Evolutionary conservation across 2,329 filamentous ascomycete genomes (phyloP), one percentile per base, ranked within the genome.

Genomic region (Cylindrodendrum hubeiense): DNA sequence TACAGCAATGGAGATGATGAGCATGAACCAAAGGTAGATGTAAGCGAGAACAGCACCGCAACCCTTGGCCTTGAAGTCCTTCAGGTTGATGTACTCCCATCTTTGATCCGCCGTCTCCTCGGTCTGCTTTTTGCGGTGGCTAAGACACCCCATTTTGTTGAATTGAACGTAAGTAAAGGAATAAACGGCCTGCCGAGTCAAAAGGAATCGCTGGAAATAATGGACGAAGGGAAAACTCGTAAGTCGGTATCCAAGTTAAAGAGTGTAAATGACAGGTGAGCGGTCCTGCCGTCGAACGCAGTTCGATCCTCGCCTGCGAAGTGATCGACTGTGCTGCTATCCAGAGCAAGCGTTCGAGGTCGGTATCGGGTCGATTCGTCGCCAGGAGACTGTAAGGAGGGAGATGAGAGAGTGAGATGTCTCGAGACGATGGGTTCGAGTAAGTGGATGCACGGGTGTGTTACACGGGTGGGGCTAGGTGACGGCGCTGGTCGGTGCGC

Each of bases 31-130:
- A 55, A 98, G 87, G 81, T 94, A 96, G 74, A 84, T 88, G 79
- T 98, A 98, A 65, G 94, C 95, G 70, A 97, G 86, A 9, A 88
- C 86, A 1, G 92, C 87, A 71, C 92, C 90, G 78, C 92, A 94
- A 15, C 93, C 95, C 30, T 87, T 90, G 3, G 93, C 91, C 78
- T 91, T 94, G 86, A 98, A 98, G 80, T 98, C 95, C 62, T 83
- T 79, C 57, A 88, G 81, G 72, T 81, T 88, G 78, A 98, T 95
- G 78, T 95, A 97, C 75, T 95, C 93, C 95, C 95, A 98, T 85
- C 94, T 92, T 82, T 96, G 93, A 80, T 98, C 95, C 65, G 93
- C 90, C 68, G 88, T 86, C 67, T 95, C 87, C 68, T 91, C 86
- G 70, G 85, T 86, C 76, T 84, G 78, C 77, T 92, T 91, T 62